Conservation (phyloP, 2,329 filamentous ascomycete species). For the Coniochaeta pulveracea region DNA sequence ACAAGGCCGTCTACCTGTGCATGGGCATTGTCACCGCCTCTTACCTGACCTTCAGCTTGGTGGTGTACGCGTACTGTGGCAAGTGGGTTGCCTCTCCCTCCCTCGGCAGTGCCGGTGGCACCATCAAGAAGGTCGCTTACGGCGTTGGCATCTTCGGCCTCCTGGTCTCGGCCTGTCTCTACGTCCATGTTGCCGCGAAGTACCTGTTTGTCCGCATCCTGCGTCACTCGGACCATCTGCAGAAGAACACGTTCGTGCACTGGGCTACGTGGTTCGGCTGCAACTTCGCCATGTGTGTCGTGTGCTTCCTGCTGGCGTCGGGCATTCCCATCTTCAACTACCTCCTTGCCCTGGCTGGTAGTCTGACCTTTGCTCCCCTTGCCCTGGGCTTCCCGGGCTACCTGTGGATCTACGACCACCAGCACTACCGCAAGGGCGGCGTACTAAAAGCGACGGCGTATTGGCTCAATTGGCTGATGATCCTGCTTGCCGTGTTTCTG, state of each 20-base stretch:
- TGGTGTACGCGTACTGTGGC: constrained; percentile 50
- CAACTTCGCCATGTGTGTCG: constrained; percentile 12
- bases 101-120: constrained; percentile 45
- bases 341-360: constrained; percentile 8
- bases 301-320: constrained; percentile 14
- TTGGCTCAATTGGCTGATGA: constrained; percentile 22
- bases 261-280: constrained; percentile 18
- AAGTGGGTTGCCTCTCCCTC: constrained; percentile 51
- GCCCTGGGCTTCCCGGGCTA: constrained; percentile 22
- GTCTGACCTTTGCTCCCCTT: constrained; percentile 19
- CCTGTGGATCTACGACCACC: constrained; percentile 24
- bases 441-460: constrained; percentile 16
- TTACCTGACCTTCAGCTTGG: constrained; percentile 46
- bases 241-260: constrained; percentile 15
- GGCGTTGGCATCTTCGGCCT: constrained; percentile 45
- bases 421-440: constrained; percentile 17
- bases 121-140: constrained; percentile 49
- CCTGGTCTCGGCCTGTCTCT: constrained; percentile 24
- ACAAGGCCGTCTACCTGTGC: constrained; percentile 46
- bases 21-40: constrained; percentile 43
- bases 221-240: constrained; percentile 15
- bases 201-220: constrained; percentile 19
- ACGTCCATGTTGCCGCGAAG: constrained; percentile 19
- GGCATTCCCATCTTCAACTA: constrained; percentile 17
- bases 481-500: constrained; percentile 23